Percentiles rank a stretch among this genome's conserved stretches.
These are phyloP conservation scores for Lodderomyces elongisporus DNA, from an alignment of 1,139 yeast species.

Conservation along the genomic window DNA sequence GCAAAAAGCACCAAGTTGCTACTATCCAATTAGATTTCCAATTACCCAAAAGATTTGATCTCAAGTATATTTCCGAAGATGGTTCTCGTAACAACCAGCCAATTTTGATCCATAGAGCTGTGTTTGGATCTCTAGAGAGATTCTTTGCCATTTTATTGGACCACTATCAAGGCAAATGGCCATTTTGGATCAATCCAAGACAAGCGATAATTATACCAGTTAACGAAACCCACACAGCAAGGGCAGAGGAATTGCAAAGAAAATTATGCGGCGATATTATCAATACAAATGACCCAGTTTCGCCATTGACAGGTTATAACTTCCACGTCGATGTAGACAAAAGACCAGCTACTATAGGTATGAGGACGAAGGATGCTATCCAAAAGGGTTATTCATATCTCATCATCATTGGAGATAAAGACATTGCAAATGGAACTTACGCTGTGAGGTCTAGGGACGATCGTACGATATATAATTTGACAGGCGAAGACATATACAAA, in stretches of 20 bases:
- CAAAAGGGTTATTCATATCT: slow-evolving; percentile 75
- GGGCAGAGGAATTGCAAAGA: slow-evolving; percentile 49
- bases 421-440: slow-evolving; percentile 53
- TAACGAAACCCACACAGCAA: slow-evolving; percentile 48
- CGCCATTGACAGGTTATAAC: slow-evolving; percentile 55
- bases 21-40: slow-evolving; percentile 96
- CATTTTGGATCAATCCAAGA: slow-evolving; percentile 95
- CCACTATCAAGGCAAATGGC: slow-evolving; percentile 94
- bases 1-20: slow-evolving; percentile 89
- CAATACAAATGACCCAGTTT: slow-evolving; percentile 22
- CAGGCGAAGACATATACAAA: slow-evolving; percentile 42
- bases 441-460: slow-evolving; percentile 63
- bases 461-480: slow-evolving; percentile 43
- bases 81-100: slow-evolving; percentile 58
- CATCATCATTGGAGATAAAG: slow-evolving; percentile 83
- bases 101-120: slow-evolving; percentile 91
- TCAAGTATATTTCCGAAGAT: slow-evolving; percentile 54
- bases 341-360: slow-evolving; percentile 75
- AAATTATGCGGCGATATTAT: slow-evolving; percentile 48
- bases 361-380: slow-evolving; percentile 73
- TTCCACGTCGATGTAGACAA: slow-evolving; percentile 74
- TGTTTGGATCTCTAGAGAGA: slow-evolving; percentile 90
- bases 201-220: slow-evolving; percentile 88
- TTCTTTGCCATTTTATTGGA: slow-evolving; percentile 88
- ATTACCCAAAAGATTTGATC: slow-evolving; percentile 77